A percentile compares a stretch with the other conserved stretches of the same genome.
Evolutionary conservation across 225 moss, liverwort and hornwort species (phyloP).

Genomic region (Polytrichum formosum): DNA sequence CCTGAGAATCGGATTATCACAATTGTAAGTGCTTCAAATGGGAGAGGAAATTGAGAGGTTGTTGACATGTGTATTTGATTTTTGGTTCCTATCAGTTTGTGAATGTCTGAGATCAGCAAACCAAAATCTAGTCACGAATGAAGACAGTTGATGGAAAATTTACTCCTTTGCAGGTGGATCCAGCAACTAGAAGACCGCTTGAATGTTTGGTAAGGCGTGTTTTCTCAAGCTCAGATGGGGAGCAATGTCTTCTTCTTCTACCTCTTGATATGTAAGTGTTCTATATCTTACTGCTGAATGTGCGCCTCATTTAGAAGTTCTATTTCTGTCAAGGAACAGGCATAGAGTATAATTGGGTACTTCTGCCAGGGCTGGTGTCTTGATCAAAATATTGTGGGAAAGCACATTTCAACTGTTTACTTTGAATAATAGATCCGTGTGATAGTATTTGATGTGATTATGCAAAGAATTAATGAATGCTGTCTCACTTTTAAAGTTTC

Average conservation of each 20-base stretch:
- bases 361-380: too few relatives aligned
- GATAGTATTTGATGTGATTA: neutral
- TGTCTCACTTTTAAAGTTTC: neutral
- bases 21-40: slow-evolving; percentile 51
- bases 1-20: slow-evolving; percentile 79
- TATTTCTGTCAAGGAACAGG: too few relatives aligned
- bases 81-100: neutral
- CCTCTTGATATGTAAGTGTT: slow-evolving; percentile 90
- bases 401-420: too few relatives aligned
- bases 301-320: too few relatives aligned
- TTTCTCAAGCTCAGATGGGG: slow-evolving; percentile 70
- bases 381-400: too few relatives aligned
- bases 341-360: too few relatives aligned
- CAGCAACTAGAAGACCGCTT: slow-evolving; percentile 73
- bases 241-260: slow-evolving; percentile 76
- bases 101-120: too few relatives aligned
- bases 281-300: neutral
- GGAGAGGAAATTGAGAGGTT: neutral
- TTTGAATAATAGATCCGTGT: too few relatives aligned
- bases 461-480: neutral
- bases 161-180: slow-evolving; percentile 63
- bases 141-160: too few relatives aligned
- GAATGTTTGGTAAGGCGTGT: slow-evolving; percentile 92
- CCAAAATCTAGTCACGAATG: neutral
- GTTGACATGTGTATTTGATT: neutral